phyloP scores from a whole-genome alignment of 305 asterid species.

The Solanum hybrid region DNA sequence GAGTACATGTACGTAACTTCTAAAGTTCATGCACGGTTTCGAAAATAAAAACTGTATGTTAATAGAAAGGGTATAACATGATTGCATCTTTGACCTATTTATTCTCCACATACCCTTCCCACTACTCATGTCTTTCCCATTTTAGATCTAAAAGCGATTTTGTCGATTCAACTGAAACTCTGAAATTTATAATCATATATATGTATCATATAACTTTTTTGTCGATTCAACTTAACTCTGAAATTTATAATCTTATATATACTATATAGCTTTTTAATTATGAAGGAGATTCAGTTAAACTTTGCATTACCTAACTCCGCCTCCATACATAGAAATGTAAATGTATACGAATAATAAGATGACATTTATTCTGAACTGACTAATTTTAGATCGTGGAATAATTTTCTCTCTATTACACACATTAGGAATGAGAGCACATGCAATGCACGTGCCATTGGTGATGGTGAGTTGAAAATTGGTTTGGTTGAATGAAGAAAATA shows the following conservation, averaged over 20 bases:
- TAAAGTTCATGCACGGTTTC: conserved; percentile 21
- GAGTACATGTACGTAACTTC: neutral
- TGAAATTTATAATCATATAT: too few relatives aligned
- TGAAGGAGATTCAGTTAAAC: too few relatives aligned
- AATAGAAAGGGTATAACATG: neutral
- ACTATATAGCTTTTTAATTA: too few relatives aligned
- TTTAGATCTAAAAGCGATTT: neutral
- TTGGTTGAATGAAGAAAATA: neutral
- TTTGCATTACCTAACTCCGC: neutral
- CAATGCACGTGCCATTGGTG: neutral
- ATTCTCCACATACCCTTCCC: neutral
- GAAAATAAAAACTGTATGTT: neutral
- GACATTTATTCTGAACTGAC: neutral
- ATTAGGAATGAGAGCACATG: conserved; percentile 6
- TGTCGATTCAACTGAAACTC: too few relatives aligned
- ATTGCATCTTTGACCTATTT: neutral
- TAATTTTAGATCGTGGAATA: neutral
- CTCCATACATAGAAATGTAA: neutral
- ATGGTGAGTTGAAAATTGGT: neutral
- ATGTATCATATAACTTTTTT: too few relatives aligned
- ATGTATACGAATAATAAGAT: neutral
- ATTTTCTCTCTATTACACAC: neutral
- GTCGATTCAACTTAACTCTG: too few relatives aligned
- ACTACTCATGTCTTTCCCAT: conserved; percentile 3
- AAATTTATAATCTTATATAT: too few relatives aligned